Evolutionary conservation across 169 alveolate species (phyloP), one percentile per base, ranked within the genome.

Genomic region (Eimeria maxima): DNA sequence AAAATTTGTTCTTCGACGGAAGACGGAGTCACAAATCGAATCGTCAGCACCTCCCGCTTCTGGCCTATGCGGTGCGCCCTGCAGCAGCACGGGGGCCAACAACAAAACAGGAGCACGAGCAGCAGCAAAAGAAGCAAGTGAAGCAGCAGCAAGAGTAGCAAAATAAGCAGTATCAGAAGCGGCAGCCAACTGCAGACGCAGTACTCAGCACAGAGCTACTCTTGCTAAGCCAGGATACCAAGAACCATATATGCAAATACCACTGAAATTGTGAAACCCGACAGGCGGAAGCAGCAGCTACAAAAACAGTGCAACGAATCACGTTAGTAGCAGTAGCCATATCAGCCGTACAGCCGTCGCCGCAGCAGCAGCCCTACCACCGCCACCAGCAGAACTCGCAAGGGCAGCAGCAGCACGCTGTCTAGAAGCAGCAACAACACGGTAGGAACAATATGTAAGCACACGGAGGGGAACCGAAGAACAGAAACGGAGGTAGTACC

Each of bases 41-140:
- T 97, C 18, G 99, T 99, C 73, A 97, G 96, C 22, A 99, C 99
- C 74, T 97, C 98, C 94, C 98, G 98, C 53, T 98, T 98, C 97
- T 99, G 99, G 14, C 99, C 99, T 81, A 99, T 99, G 88, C 99
- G 97, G 97, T 99, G 99, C 11, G 99, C 99, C 95, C 99, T 97
- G 93, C 60, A 53, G 60, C 60, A 53, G 38, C 38, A 33, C 38
- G 38, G 38, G 38, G 38, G 38, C 38, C 38, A 53, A 53, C 16
- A 7, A 98, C 7, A 38, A 57, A 18, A 50, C 44, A 80, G 29
- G n/a, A 22, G 53, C 20, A 84, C 97, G 97, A 6, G 98, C 98
- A 96, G 98, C 99, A 98, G 98, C 98, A 5, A 99, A n/a, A 50
- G 45, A 22, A 55, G 67, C 60, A 47, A 33, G 33, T 29, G 78